Base-by-base conservation (phyloP, 2,329 filamentous ascomycete species). In the Beauveria asiatica region DNA sequence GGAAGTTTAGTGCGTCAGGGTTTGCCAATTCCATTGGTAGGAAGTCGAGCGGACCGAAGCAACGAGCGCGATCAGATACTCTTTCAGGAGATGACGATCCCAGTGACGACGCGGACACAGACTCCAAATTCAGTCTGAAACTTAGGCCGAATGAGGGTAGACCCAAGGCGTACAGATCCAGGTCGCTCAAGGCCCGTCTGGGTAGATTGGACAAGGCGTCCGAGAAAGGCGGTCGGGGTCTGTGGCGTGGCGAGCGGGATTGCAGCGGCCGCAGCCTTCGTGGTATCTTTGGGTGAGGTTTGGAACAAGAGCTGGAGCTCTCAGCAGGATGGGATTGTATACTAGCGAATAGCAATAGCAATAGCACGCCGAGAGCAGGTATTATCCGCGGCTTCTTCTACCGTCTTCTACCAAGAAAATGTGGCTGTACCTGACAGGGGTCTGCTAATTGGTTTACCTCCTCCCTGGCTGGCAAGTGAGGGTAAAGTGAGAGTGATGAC, bases 1-100 rank as follows among this genome's bases (percentile, higher is more conserved):
- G 92, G 57, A 95, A 92, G 70, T 81, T 97, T 64, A 96, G 90
- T 72, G 87, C 90, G 68, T 87, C 88, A 53, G 92, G 87, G 70
- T 88, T 94, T 64, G 82, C 89, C 16, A 87, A 83, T 65, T 88
- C 88, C 52, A 92, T 95, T 69, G 83, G 84, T 42, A 89, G 87
- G 66, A 84, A 88, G 61, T 88, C 89, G 1, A 79, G 78, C 44
- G 89, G 86, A 64, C 66, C 79, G 27, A 64, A 68, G 33, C 68
- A 67, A 33, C 67, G 59, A 44, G 57, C 57, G 30, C 44, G 57
- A 44, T 59, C 57, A 21, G 57, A 59, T 21, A 59, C 57, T 0
- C 21, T 59, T 30, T 59, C 57, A 9, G 42, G 37, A 21, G 57
- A 53, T 13, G 49, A 48, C 10, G 57, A 53, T 27, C 19, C 41